These are phyloP conservation scores for Cytospora chrysosperma DNA, from an alignment of 2,329 filamentous ascomycete species.

Conservation along the genomic window DNA sequence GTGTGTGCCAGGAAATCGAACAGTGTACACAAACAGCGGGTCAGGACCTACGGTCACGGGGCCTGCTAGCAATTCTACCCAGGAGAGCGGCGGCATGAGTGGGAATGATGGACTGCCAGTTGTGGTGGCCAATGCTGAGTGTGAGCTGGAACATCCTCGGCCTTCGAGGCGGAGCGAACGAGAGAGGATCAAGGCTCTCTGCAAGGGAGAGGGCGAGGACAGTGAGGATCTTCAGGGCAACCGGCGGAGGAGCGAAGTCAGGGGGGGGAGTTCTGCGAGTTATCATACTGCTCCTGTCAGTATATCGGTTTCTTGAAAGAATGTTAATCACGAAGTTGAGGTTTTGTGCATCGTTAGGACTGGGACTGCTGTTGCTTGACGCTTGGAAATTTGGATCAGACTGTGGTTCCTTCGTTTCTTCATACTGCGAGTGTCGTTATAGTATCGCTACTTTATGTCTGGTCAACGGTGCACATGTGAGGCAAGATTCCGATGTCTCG, in stretches of 20 bases:
- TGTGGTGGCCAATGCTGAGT: slow-evolving; percentile 14
- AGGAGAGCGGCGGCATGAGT: not conserved
- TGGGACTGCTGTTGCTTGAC: not conserved
- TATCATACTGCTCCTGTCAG: slow-evolving; percentile 14
- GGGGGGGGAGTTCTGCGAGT: slow-evolving; percentile 14
- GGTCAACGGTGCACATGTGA: too few relatives aligned
- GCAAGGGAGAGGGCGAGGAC: not conserved
- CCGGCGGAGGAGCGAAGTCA: not conserved
- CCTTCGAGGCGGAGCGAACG: slow-evolving; percentile 17
- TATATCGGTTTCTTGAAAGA: not conserved
- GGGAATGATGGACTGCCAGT: not conserved
- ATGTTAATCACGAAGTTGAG: not conserved
- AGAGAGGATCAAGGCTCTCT: slow-evolving; percentile 3
- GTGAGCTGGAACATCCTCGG: slow-evolving; percentile 17
- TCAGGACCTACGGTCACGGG: not conserved
- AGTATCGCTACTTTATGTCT: not conserved
- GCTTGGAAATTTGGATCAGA: not conserved
- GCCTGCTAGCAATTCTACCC: too few relatives aligned
- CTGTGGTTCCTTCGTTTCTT: not conserved
- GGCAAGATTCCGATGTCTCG: too few relatives aligned
- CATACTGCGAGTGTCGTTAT: not conserved
- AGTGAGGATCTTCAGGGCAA: not conserved
- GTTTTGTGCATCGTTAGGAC: not conserved
- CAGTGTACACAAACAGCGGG: not conserved
- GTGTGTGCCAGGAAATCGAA: not conserved